phyloP scores from a whole-genome alignment of 164 flowering plant species.

The Platanus orientalis region DNA sequence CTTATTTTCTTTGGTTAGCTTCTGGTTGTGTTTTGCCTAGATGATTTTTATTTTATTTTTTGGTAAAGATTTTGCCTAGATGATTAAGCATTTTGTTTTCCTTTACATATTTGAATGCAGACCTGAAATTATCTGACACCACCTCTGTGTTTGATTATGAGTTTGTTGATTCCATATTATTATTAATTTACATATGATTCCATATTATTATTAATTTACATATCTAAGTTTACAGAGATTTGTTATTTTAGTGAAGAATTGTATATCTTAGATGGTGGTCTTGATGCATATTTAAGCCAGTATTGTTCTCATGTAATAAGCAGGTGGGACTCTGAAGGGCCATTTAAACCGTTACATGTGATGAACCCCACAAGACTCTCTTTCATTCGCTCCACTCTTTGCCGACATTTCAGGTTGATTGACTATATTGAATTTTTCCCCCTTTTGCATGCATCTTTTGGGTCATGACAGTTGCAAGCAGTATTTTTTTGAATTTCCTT shows the following conservation, averaged over 20 bases:
- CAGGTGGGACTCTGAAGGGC: constrained; percentile 99
- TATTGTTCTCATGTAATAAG: constrained; percentile 8
- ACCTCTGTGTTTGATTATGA: no score
- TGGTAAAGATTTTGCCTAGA: no score
- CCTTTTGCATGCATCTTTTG: neutral
- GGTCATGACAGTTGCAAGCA: neutral
- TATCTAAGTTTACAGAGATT: neutral
- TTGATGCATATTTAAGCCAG: constrained; percentile 6
- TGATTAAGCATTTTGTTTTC: no score
- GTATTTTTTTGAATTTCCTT: no score
- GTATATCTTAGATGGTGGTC: neutral
- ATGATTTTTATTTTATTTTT: no score
- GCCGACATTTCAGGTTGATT: constrained; percentile 78
- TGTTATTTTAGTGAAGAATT: neutral
- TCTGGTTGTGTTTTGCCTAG: no score
- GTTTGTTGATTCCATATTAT: no score
- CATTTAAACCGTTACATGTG: constrained; percentile 83
- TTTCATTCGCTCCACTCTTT: constrained; percentile 85
- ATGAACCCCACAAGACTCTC: constrained; percentile 90
- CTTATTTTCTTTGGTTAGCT: no score
- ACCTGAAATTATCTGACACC: no score
- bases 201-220: neutral
- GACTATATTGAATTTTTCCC: neutral
- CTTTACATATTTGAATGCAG: no score
- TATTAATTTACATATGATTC: no score